Base-by-base conservation (phyloP, 805 yeast species). In the Lipomyces kockii region DNA sequence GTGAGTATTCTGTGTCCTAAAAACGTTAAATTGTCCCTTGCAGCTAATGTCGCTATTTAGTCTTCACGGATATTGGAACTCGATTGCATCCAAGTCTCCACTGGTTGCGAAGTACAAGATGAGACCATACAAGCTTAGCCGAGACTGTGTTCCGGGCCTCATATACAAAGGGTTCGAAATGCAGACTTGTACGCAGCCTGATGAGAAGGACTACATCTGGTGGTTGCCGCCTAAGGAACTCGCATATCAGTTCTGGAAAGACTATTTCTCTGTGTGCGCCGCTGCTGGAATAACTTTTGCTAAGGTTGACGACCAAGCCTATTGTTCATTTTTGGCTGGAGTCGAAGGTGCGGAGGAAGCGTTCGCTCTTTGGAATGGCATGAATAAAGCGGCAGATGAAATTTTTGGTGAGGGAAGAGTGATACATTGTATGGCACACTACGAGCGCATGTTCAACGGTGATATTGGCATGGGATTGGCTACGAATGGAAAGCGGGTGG, bases 341-440 rank as follows among this genome's bases (percentile, higher is more conserved):
- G 49, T 37, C n/a, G 62, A 59, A n/a, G 62, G 62, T 12, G 59
- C 59, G 2, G 59, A 59, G 20, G 62, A 59, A 11, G 53, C 59
- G 14, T 49, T 39, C 22, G 62, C 62, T 17, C 62, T 59, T 12
- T 59, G 62, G 62, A 29, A 59, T 53, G 59, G 59, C 25, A 59
- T 59, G 62, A 27, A 29, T 20, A 37, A 29, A 17, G 62, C 62
- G 3, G 62, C 62, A 22, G 59, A 59, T 39, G 59, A 59, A 25
- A n/a, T 59, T 4, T 59, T 56, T 56, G 59, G 59, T 22, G 49
- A 34, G 59, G 59, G 49, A 22, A 22, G 49, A 11, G 52, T 56
- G 20, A 59, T 59, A 6, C 62, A 59, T 49, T 59, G 62, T 20
- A 59, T 59, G 62, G 62, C 62, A 17, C 62, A 59, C 59, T 39